Evolutionary conservation across 2,329 filamentous ascomycete species (phyloP).

Genomic region (Fusarium odoratissimum): DNA sequence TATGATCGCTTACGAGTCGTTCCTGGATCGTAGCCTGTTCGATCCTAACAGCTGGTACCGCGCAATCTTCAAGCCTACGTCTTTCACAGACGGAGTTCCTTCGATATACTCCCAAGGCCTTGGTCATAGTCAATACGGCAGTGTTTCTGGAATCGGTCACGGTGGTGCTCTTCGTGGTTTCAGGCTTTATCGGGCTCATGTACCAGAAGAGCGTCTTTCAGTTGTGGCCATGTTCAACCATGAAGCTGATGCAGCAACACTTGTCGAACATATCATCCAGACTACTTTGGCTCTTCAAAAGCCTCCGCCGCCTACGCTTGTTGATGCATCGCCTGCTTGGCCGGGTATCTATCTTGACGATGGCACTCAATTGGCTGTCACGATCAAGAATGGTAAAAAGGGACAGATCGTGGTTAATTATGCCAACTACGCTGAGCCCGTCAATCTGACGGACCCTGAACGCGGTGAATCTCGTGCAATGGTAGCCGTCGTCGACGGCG

Average conservation of each 20-base stretch:
- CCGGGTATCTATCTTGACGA: slow-evolving; percentile 24
- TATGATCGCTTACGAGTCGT: slow-evolving; percentile 28
- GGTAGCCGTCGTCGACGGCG: slow-evolving; percentile 8
- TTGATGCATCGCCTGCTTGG: slow-evolving; percentile 12
- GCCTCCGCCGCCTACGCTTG: slow-evolving; percentile 3
- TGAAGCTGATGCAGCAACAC: slow-evolving; percentile 21
- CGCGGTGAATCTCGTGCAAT: slow-evolving; percentile 19
- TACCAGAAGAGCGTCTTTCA: slow-evolving; percentile 24
- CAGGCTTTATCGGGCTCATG: slow-evolving; percentile 24
- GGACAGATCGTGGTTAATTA: slow-evolving; percentile 20
- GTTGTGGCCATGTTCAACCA: slow-evolving; percentile 32
- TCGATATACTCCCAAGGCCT: slow-evolving; percentile 20
- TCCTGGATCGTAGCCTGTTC: slow-evolving; percentile 20
- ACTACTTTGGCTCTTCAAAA: slow-evolving; percentile 13
- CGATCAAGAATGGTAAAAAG: slow-evolving; percentile 6
- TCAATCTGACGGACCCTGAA: slow-evolving; percentile 20
- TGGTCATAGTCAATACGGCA: slow-evolving; percentile 17
- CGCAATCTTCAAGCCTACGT: slow-evolving; percentile 15
- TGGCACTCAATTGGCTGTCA: slow-evolving; percentile 25
- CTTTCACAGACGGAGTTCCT: slow-evolving; percentile 22
- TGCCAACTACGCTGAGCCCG: slow-evolving; percentile 27
- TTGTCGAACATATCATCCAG: slow-evolving; percentile 14
- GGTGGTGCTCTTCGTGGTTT: slow-evolving; percentile 30
- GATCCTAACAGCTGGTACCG: slow-evolving; percentile 27
- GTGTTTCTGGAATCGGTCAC: slow-evolving; percentile 12